A percentile compares a stretch with the other conserved stretches of the same genome.
Evolutionary conservation across 345 rosid genomes (phyloP).

Genomic region (Limnanthes douglasii): DNA sequence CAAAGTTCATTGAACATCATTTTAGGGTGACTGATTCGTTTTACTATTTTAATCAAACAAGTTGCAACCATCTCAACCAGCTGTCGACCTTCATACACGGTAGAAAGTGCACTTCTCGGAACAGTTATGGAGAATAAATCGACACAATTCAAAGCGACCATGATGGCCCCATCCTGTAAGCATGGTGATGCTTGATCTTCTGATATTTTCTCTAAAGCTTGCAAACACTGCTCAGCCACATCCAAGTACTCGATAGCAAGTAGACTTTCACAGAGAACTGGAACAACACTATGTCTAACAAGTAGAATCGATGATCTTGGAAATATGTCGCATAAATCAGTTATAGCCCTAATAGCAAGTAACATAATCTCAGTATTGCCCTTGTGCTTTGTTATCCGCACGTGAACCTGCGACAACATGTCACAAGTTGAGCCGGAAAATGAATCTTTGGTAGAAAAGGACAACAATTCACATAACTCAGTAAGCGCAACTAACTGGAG

Average conservation of each 20-base stretch:
- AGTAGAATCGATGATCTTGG: slow-evolving; percentile 61
- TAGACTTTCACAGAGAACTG: slow-evolving; percentile 74
- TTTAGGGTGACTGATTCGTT: slow-evolving; percentile 45
- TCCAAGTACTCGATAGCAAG: slow-evolving; percentile 72
- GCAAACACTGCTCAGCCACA: slow-evolving; percentile 98
- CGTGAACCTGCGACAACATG: slow-evolving; percentile 59
- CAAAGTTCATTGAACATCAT: slow-evolving; percentile 67
- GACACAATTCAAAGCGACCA: slow-evolving; percentile 64
- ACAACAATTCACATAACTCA: slow-evolving; percentile 78
- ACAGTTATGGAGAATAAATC: slow-evolving; percentile 83
- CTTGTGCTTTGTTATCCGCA: slow-evolving; percentile 47
- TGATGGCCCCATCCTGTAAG: slow-evolving; percentile 77
- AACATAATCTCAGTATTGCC: slow-evolving; percentile 57
- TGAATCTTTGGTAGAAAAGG: slow-evolving; percentile 76
- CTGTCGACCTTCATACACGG: slow-evolving; percentile 87
- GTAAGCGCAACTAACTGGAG: slow-evolving; percentile 47
- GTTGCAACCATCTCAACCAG: slow-evolving; percentile 75
- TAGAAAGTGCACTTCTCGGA: slow-evolving; percentile 77
- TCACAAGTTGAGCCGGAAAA: slow-evolving; percentile 53
- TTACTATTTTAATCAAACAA: slow-evolving; percentile 74
- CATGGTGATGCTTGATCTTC: slow-evolving; percentile 76
- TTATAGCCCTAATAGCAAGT: slow-evolving; percentile 71
- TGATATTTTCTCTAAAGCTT: slow-evolving; percentile 96
- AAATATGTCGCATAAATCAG: slow-evolving; percentile 80
- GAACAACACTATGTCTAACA: slow-evolving; percentile 62